These are phyloP conservation scores for Ophiocordyceps camponoti-saundersi DNA, from an alignment of 2,329 filamentous ascomycete genomes.

Conservation along the genomic window DNA sequence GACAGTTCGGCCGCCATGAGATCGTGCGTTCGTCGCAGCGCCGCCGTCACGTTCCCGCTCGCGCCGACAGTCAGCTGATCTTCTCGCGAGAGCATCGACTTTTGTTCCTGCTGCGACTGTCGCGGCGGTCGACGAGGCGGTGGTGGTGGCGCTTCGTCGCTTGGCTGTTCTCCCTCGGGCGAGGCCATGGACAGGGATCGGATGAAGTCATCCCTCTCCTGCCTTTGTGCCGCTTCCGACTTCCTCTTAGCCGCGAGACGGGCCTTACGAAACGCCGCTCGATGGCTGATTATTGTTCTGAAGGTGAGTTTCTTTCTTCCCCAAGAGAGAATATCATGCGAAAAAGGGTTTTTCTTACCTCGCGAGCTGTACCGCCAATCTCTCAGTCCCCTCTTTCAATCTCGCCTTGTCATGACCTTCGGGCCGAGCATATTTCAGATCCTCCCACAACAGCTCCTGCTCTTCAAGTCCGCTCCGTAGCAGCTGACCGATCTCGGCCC, in stretches of 20 bases:
- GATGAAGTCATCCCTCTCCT: constrained; percentile 62
- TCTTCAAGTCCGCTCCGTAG: constrained; percentile 71
- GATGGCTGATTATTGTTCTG: constrained; percentile 19
- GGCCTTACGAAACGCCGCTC: constrained; percentile 62
- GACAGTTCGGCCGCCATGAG: constrained; percentile 74
- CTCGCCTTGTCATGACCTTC: constrained; percentile 43
- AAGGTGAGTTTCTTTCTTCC: too few species aligned
- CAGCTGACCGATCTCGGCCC: constrained; percentile 61
- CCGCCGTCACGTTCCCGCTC: constrained; percentile 67
- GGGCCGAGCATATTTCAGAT: constrained; percentile 50
- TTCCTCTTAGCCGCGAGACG: constrained; percentile 64
- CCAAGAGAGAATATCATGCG: not conserved
- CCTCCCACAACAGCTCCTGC: constrained; percentile 62
- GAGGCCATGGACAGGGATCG: constrained; percentile 35
- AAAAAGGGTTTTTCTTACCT: constrained; percentile 28
- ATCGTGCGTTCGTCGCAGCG: constrained; percentile 70
- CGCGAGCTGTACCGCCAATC: constrained; percentile 54
- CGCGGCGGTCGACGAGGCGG: constrained; percentile 7
- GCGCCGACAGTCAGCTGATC: constrained; percentile 60
- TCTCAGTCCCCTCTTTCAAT: constrained; percentile 47
- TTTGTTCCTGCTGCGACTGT: constrained; percentile 12
- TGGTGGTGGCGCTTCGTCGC: constrained; percentile 1
- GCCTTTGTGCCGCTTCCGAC: constrained; percentile 54
- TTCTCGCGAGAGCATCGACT: constrained; percentile 35
- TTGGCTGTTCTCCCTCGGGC: constrained; percentile 7